Evolutionary conservation across 257 asterid genomes (phyloP).

Genomic region (Agastache rugosa): DNA sequence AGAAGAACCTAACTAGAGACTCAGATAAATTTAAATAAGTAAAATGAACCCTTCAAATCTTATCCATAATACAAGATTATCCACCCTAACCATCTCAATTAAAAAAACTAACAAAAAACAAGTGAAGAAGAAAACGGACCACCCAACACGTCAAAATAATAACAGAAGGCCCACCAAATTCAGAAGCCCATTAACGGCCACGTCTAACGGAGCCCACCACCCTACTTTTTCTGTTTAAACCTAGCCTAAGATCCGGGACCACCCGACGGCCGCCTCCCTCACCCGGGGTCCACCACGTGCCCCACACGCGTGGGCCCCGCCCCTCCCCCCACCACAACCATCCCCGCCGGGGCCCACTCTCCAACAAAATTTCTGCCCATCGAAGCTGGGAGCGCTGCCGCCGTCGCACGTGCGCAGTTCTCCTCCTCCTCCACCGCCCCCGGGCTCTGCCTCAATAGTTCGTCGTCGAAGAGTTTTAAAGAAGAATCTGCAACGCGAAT

Average conservation of each 20-base stretch:
- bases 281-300: conserved; percentile 40
- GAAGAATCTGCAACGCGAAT: background rate
- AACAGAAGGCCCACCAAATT: conserved; percentile 43
- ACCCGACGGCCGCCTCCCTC: conserved; percentile 42
- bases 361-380: conserved; percentile 26
- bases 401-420: conserved; percentile 36
- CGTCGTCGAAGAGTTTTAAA: background rate
- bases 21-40: background rate
- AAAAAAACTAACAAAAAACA: conserved; percentile 18
- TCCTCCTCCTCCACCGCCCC: conserved; percentile 5
- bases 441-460: background rate
- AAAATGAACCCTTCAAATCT: background rate
- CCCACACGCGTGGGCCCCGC: conserved; percentile 37
- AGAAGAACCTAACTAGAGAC: background rate
- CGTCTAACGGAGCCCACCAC: conserved; percentile 37
- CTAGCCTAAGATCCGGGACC: conserved; percentile 47
- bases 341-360: conserved; percentile 31
- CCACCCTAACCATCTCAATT: conserved; percentile 3
- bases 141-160: conserved; percentile 22
- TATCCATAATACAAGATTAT: conserved; percentile 4
- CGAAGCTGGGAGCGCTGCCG: conserved; percentile 27
- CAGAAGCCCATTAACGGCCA: conserved; percentile 49
- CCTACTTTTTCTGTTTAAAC: conserved; percentile 39
- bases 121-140: conserved; percentile 21
- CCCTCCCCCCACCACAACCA: background rate